Base-by-base conservation (phyloP, 169 alveolate species). In the Eimeria necatrix region DNA sequence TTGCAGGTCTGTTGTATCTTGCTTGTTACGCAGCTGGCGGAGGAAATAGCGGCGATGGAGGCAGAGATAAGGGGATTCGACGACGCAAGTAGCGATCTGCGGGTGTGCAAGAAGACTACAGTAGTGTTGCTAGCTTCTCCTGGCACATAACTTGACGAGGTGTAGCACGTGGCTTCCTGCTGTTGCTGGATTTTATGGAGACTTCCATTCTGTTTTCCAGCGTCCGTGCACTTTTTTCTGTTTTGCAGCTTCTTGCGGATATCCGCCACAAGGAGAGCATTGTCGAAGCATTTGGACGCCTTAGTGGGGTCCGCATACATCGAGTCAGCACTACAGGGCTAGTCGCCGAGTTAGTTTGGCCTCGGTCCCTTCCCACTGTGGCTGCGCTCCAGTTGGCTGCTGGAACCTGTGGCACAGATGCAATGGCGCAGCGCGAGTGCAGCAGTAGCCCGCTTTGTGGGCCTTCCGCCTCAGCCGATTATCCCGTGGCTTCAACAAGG, bases 161-260 rank as follows among this genome's bases (percentile, higher is more conserved):
- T 32, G 2, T 32, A 32, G 41, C 41, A 32, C 41, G 41, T 32
- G 41, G 41, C 2, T 32, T 32, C 41, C 41, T 32, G 41, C 41
- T 32, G 41, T 32, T 32, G 41, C 41, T 32, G 41, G 41, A 0
- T 32, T 32, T 32, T 32, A 32, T 32, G 41, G 41, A 32, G 41
- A 32, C 41, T 2, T 32, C 41, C 41, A 20, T 10, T 76, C 9
- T 8, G 6, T 4, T 87, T 68, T 64, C 49, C 16, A n/a, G 22
- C 60, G 46, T 10, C 84, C 16, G 18, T 86, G 16, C 83, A 86
- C 24, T 22, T 71, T 49, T 60, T 68, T 46, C 0, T 76, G 8
- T 49, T 8, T 56, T 59, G 68, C 90, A 91, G 95, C 95, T 91
- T 16, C 59, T 91, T 32, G 95, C 95, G 71, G 95, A 91, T 49